A percentile compares a stretch with the other conserved stretches of the same genome.
phyloP scores from a whole-genome alignment of 495 filamentous ascomycete genomes.

The Clohesyomyces aquaticus region DNA sequence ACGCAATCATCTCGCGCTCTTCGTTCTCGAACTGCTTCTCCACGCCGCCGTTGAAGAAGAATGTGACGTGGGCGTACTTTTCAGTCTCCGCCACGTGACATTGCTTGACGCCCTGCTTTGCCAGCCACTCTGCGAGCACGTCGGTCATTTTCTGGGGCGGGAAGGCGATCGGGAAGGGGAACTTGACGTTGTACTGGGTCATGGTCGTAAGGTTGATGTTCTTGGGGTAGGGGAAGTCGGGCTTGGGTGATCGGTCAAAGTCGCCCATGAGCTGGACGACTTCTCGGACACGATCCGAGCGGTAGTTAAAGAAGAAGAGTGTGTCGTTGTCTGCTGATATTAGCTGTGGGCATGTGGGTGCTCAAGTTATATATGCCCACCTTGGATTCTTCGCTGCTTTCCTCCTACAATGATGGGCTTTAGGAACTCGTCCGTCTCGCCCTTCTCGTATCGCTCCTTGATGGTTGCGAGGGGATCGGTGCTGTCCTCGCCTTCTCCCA shows the following conservation, averaged over 20 bases:
- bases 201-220: conserved; percentile 91
- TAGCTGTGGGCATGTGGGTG: conserved; percentile 24
- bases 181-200: conserved; percentile 98
- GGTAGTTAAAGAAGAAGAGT: conserved; percentile 99
- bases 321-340: conserved; percentile 74
- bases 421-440: conserved; percentile 95
- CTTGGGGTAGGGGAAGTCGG: conserved; percentile 94
- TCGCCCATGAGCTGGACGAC: conserved; percentile 92
- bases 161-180: conserved; percentile 91
- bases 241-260: conserved; percentile 83
- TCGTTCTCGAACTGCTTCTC: conserved; percentile 96
- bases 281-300: conserved; percentile 95
- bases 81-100: conserved; percentile 98
- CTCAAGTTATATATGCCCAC: conserved; percentile 49
- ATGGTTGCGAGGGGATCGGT: conserved; percentile 84
- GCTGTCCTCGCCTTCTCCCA: conserved; percentile 83
- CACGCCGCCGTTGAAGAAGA: conserved; percentile 99
- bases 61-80: conserved; percentile 99
- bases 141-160: conserved; percentile 94
- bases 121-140: conserved; percentile 92
- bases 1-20: conserved; percentile 74
- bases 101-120: conserved; percentile 83
- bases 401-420: conserved; percentile 96
- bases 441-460: conserved; percentile 81
- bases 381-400: conserved; percentile 79